These are phyloP conservation scores for Wallacemonas collosoma DNA, from an alignment of 208 protist genomes.

Conservation along the genomic window DNA sequence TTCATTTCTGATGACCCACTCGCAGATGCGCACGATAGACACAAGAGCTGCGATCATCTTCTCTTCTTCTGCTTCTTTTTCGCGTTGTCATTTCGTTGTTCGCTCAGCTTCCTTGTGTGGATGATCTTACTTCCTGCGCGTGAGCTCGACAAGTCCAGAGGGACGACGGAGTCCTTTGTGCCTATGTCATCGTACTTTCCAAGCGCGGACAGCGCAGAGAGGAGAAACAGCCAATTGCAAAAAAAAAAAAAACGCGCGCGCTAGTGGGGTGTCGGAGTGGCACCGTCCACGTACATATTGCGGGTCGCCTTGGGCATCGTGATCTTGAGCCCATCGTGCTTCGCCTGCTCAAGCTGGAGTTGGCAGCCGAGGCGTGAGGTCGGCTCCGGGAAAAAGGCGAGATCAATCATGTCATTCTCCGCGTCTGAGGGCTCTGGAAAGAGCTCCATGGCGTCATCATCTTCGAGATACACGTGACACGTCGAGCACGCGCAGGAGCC, in stretches of 20 bases:
- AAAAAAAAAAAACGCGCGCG: background rate
- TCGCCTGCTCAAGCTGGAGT: constrained; percentile 61
- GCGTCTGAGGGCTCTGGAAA: constrained; percentile 94
- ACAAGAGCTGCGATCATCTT: constrained; percentile 7
- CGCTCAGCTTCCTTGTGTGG: no score
- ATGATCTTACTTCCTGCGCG: no score
- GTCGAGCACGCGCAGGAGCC: constrained; percentile 97
- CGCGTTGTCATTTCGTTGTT: background rate
- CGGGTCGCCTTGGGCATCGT: constrained; percentile 83
- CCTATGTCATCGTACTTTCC: no score
- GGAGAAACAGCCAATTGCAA: background rate
- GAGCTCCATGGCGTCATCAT: constrained; percentile 74
- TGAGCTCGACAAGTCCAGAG: no score
- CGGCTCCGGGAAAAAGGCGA: constrained; percentile 86
- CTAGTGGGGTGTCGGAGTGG: constrained; percentile 77
- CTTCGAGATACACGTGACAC: constrained; percentile 96
- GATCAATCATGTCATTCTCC: constrained; percentile 93
- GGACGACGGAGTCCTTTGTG: no score
- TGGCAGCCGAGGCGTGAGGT: constrained; percentile 91
- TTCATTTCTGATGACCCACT: background rate
- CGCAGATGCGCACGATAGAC: background rate
- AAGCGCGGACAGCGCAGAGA: background rate
- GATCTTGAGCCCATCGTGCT: constrained; percentile 81
- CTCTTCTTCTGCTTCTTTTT: constrained; percentile 6
- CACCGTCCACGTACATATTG: constrained; percentile 94